Percentiles rank a stretch among this genome's conserved stretches.
phyloP scores from a whole-genome alignment of 345 rosid genomes.

The Arabidopsis arenosa region DNA sequence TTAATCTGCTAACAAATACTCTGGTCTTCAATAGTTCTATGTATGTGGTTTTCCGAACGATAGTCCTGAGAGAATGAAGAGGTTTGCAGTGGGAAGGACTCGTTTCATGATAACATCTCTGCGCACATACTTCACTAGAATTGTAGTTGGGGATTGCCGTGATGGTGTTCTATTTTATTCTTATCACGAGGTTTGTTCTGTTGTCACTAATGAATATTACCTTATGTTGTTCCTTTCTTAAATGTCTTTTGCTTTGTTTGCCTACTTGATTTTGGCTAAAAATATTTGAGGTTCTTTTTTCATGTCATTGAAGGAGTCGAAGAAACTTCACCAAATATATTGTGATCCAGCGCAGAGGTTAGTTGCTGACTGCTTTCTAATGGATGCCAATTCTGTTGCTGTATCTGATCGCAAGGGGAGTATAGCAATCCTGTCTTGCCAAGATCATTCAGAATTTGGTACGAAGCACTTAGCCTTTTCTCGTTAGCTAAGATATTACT shows the following conservation, averaged over 20 bases:
- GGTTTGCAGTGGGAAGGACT: conserved; percentile 78
- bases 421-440: conserved; percentile 82
- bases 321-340: conserved; percentile 80
- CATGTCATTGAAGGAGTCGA: conserved; percentile 60
- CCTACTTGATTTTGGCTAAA: conserved; percentile 10
- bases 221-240: not conserved
- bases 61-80: conserved; percentile 74
- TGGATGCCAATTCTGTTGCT: conserved; percentile 80
- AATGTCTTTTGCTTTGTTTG: conserved; percentile 6
- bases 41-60: conserved; percentile 82
- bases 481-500: conserved; percentile 3
- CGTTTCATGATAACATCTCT: conserved; percentile 88
- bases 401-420: conserved; percentile 98
- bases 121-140: conserved; percentile 79
- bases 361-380: conserved; percentile 92
- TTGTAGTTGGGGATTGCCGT: conserved; percentile 98
- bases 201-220: not conserved
- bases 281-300: conserved; percentile 10
- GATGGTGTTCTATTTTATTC: conserved; percentile 95
- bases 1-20: conserved; percentile 32
- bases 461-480: conserved; percentile 25
- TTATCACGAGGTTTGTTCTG: conserved; percentile 75
- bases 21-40: conserved; percentile 64
- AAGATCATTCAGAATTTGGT: conserved; percentile 70
- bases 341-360: conserved; percentile 97